Evolutionary conservation across 805 yeast genomes (phyloP).

Genomic region (Teunomyces panamensis): DNA sequence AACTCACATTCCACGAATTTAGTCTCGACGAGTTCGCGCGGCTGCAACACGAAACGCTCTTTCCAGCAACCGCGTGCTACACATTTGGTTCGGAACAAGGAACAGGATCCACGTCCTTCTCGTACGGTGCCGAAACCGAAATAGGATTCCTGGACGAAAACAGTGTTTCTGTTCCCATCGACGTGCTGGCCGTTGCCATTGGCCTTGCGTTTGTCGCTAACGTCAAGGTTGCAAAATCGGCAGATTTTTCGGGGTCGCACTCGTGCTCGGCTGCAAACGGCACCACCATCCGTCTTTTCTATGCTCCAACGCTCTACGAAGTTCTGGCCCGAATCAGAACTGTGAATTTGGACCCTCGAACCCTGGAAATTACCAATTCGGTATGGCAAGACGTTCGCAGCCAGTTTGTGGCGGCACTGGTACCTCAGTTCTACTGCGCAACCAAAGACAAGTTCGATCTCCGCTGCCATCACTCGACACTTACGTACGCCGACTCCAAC

Average conservation of each 20-base stretch:
- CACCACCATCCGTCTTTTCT: slow-evolving; percentile 15
- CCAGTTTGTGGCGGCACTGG: slow-evolving; percentile 8
- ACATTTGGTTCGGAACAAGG: neutral
- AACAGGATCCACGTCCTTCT: neutral
- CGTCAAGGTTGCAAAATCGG: slow-evolving; percentile 5
- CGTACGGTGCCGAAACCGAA: neutral
- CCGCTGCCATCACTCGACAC: slow-evolving; percentile 11
- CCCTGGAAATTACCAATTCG: slow-evolving; percentile 1
- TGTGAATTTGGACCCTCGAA: slow-evolving; percentile 7
- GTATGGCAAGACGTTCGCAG: slow-evolving; percentile 9
- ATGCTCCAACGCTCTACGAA: slow-evolving; percentile 11
- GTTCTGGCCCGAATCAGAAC: slow-evolving; percentile 8
- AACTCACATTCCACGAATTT: slow-evolving; percentile 4
- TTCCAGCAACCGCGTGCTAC: slow-evolving; percentile 15
- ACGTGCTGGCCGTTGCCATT: neutral
- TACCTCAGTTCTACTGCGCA: slow-evolving; percentile 18
- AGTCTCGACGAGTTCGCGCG: neutral
- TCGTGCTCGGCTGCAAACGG: slow-evolving; percentile 17
- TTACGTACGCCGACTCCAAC: slow-evolving; percentile 5
- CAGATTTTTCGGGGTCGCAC: slow-evolving; percentile 13
- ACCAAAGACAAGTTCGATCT: slow-evolving; percentile 15
- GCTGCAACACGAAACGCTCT: slow-evolving; percentile 1
- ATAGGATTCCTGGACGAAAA: neutral
- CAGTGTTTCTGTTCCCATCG: neutral
- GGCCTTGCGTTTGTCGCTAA: slow-evolving; percentile 6